Conservation (phyloP, 2,329 filamentous ascomycete species). For the Cytospora paraplurivora region DNA sequence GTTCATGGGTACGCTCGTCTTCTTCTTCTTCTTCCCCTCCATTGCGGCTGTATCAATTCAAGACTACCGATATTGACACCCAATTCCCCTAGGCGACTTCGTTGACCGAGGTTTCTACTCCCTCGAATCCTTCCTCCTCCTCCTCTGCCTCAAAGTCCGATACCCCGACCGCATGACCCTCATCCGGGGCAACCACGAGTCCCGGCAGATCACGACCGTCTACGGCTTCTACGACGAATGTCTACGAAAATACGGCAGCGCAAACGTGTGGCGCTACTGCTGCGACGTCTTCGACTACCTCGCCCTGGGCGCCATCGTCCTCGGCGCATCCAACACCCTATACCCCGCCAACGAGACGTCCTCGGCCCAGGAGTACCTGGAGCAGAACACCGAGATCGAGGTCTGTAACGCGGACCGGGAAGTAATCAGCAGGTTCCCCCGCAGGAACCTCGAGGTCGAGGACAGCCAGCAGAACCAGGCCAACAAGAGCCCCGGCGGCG, state of each 20-base stretch:
- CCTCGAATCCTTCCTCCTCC: slow-evolving; percentile 91
- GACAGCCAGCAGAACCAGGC: slow-evolving; percentile 28
- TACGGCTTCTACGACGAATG: slow-evolving; percentile 99
- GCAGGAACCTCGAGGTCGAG: slow-evolving; percentile 41
- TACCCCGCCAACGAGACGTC: slow-evolving; percentile 51
- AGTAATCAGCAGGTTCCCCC: slow-evolving; percentile 71
- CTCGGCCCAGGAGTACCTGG: slow-evolving; percentile 50
- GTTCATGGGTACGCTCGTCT: slow-evolving; percentile 73
- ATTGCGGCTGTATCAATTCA: not conserved
- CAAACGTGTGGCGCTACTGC: slow-evolving; percentile 96
- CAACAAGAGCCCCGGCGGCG: slow-evolving; percentile 31
- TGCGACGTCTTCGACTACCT: slow-evolving; percentile 98
- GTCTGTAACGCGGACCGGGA: slow-evolving; percentile 84
- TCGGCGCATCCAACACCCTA: slow-evolving; percentile 77
- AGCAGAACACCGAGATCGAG: slow-evolving; percentile 86
- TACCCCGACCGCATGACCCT: slow-evolving; percentile 97
- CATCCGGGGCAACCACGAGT: slow-evolving; percentile 94
- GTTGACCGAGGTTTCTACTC: slow-evolving; percentile 98
- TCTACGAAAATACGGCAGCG: slow-evolving; percentile 90
- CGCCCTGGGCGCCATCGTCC: slow-evolving; percentile 82
- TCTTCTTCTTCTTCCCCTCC: not conserved
- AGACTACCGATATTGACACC: slow-evolving; percentile 18
- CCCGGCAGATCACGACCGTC: slow-evolving; percentile 93
- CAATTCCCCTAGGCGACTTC: slow-evolving; percentile 70
- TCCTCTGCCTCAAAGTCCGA: slow-evolving; percentile 93